Evolutionary conservation across 495 filamentous ascomycete genomes (phyloP).

Genomic region (Thozetella sp.): DNA sequence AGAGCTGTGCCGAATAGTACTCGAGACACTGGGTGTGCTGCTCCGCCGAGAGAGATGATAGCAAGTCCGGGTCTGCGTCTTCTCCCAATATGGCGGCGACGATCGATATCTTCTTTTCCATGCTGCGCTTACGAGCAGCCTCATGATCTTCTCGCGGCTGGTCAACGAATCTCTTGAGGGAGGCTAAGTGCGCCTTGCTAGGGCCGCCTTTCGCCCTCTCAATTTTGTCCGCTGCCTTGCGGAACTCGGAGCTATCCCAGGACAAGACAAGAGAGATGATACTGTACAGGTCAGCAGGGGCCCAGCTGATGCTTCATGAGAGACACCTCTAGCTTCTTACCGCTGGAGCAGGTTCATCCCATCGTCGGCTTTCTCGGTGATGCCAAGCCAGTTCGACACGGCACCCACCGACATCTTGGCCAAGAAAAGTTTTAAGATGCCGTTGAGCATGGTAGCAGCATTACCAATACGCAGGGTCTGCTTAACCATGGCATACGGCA

Average conservation of each 20-base stretch:
- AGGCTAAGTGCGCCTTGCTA: conserved; percentile 45
- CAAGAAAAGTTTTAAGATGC: conserved; percentile 61
- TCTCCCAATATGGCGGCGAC: conserved; percentile 52
- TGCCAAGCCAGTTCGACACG: conserved; percentile 67
- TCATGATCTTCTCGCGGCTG: conserved; percentile 49
- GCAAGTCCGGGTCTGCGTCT: conserved; percentile 19
- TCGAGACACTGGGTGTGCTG: conserved; percentile 59
- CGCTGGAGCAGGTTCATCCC: conserved; percentile 72
- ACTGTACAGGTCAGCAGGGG: conserved; percentile 28
- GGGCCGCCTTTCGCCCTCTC: conserved; percentile 50
- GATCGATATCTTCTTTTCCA: conserved; percentile 41
- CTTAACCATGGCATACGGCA: conserved; percentile 61
- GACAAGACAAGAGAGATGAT: conserved; percentile 64
- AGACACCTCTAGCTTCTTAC: conserved; percentile 27
- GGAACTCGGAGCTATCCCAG: conserved; percentile 62
- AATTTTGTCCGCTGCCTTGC: conserved; percentile 52
- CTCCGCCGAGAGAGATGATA: conserved; percentile 37
- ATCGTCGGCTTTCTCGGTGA: conserved; percentile 59
- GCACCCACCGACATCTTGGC: conserved; percentile 64
- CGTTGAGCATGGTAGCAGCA: conserved; percentile 69
- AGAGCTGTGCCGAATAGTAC: conserved; percentile 58
- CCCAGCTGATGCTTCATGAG: background rate
- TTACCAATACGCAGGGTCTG: conserved; percentile 69
- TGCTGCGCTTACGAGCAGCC: conserved; percentile 39
- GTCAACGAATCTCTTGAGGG: conserved; percentile 49